A percentile compares a stretch with the other conserved stretches of the same genome.
These are phyloP conservation scores for Pseudocercospora vitis DNA, from an alignment of 2,329 filamentous ascomycete species.

Conservation along the genomic window DNA sequence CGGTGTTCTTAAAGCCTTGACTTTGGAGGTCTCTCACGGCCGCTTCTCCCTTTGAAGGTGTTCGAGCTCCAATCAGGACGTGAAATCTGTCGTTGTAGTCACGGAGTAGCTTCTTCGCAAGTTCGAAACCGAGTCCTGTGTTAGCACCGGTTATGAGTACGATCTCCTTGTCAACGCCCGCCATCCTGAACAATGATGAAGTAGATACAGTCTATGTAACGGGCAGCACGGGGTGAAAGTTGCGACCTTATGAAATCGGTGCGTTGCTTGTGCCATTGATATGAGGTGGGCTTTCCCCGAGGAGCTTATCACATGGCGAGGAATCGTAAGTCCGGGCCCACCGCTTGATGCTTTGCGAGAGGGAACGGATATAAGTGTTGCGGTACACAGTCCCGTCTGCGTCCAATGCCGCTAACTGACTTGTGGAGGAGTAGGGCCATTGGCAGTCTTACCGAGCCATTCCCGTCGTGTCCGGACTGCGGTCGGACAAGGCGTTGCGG, in stretches of 20 bases:
- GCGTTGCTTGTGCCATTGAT: too few species aligned
- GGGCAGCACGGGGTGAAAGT: too few species aligned
- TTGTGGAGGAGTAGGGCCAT: too few species aligned
- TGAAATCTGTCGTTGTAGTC: constrained; percentile 51
- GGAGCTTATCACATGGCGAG: too few species aligned
- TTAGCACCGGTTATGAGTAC: constrained; percentile 59
- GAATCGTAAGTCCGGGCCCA: too few species aligned
- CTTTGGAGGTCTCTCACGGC: constrained; percentile 43
- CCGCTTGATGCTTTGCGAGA: not conserved
- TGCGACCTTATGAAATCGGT: too few species aligned
- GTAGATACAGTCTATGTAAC: too few species aligned
- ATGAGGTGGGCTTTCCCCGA: too few species aligned
- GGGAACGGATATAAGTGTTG: not conserved
- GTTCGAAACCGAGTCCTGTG: constrained; percentile 60
- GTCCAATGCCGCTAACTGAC: too few species aligned
- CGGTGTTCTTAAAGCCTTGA: constrained; percentile 30
- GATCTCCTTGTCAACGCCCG: constrained; percentile 36
- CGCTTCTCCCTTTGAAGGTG: constrained; percentile 51
- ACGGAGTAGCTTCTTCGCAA: constrained; percentile 53
- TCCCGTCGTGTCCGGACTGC: not conserved
- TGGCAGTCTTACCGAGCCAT: not conserved
- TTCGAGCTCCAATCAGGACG: constrained; percentile 58
- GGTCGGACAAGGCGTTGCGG: constrained; percentile 8
- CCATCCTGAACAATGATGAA: constrained; percentile 1
- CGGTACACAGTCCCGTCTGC: not conserved